Percentiles rank a stretch among this genome's conserved stretches.
Conservation (phyloP, 495 filamentous ascomycete species). For the Trichoderma parareesei region DNA sequence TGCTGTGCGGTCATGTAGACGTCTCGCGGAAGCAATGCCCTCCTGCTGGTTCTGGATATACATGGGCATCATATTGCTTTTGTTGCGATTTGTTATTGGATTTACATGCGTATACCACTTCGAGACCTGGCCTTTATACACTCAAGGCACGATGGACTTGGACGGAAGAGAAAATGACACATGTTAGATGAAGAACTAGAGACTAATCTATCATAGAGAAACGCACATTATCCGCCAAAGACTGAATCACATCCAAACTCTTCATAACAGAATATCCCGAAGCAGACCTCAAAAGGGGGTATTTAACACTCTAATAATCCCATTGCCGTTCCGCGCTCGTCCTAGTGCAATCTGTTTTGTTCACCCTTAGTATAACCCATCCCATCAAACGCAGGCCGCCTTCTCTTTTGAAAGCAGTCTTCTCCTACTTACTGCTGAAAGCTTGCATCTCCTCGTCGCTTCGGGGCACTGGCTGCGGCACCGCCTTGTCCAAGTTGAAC, state of each 20-base stretch:
- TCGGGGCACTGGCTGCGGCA: background rate
- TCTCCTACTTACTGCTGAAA: slow-evolving; percentile 8
- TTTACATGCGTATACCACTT: background rate
- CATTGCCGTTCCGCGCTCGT: slow-evolving; percentile 3
- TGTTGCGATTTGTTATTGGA: background rate
- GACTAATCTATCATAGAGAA: background rate
- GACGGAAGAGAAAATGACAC: background rate
- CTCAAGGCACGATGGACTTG: background rate
- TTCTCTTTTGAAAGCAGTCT: background rate
- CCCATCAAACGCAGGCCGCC: background rate
- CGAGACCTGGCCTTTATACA: too few relatives aligned
- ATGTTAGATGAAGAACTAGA: background rate
- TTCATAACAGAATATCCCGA: background rate
- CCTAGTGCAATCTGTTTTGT: background rate
- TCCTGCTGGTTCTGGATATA: background rate
- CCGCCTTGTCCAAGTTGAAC: slow-evolving; percentile 15
- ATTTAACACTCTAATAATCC: background rate
- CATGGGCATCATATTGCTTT: background rate
- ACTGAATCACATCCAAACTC: background rate
- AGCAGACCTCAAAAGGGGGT: background rate
- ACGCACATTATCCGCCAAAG: background rate
- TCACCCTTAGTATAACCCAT: slow-evolving; percentile 3
- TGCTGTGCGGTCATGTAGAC: slow-evolving; percentile 74
- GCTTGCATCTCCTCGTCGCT: slow-evolving; percentile 3
- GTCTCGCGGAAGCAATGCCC: background rate